Conservation (phyloP, 2,329 filamentous ascomycete species). For the Stagonosporopsis cucurbitacearum region DNA sequence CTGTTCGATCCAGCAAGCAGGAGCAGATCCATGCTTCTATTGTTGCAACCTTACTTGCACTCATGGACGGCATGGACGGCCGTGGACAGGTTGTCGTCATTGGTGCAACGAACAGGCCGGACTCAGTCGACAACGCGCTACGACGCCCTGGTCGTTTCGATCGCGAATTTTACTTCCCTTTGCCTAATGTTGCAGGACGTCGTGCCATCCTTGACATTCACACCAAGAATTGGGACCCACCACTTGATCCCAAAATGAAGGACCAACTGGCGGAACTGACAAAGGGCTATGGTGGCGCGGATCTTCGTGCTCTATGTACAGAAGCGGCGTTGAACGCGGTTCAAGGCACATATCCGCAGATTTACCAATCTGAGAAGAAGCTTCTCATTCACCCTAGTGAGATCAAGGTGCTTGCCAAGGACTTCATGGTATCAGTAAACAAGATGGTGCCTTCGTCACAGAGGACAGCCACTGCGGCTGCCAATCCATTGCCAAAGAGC, state of each 20-base stretch:
- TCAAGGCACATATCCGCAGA: slow-evolving; percentile 93
- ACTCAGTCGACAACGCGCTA: slow-evolving; percentile 95
- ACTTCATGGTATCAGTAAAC: slow-evolving; percentile 97
- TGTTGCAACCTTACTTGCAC: slow-evolving; percentile 58
- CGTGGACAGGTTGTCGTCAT: slow-evolving; percentile 91
- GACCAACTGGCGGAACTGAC: slow-evolving; percentile 83
- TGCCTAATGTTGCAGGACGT: slow-evolving; percentile 81
- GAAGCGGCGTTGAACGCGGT: slow-evolving; percentile 96
- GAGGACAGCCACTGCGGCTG: slow-evolving; percentile 82
- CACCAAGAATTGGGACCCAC: slow-evolving; percentile 87
- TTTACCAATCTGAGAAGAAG: slow-evolving; percentile 90
- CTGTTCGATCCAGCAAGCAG: slow-evolving; percentile 95
- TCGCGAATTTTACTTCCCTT: slow-evolving; percentile 95
- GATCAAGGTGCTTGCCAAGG: slow-evolving; percentile 86
- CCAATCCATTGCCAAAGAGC: slow-evolving; percentile 76
- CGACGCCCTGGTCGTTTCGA: slow-evolving; percentile 94
- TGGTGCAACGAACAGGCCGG: slow-evolving; percentile 95
- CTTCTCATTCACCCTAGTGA: slow-evolving; percentile 83
- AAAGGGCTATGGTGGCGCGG: slow-evolving; percentile 96
- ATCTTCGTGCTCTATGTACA: slow-evolving; percentile 90
- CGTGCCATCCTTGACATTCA: slow-evolving; percentile 93
- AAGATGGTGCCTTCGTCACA: slow-evolving; percentile 96
- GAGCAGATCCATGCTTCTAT: slow-evolving; percentile 99
- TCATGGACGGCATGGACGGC: slow-evolving; percentile 60
- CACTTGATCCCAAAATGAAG: slow-evolving; percentile 78